Conservation (phyloP, 2,329 filamentous ascomycete genomes). For the Eutypella sp. region DNA sequence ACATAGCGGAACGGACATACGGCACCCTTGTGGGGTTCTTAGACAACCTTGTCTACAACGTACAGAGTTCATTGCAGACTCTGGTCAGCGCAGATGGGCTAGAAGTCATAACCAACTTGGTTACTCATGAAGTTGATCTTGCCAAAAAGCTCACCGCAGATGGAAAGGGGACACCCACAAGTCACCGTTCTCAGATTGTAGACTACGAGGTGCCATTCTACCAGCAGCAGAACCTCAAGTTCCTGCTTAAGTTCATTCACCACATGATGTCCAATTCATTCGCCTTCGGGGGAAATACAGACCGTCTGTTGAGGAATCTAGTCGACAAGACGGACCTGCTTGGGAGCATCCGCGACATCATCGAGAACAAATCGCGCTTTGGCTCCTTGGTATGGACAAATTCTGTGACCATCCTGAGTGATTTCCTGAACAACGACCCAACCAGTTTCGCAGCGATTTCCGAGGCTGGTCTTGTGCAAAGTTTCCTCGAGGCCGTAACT, state of each 20-base stretch:
- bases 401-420: constrained; percentile 83
- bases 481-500: constrained; percentile 78
- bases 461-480: constrained; percentile 85
- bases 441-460: constrained; percentile 95
- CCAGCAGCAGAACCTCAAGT: constrained; percentile 88
- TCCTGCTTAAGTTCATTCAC: constrained; percentile 92
- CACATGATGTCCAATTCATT: constrained; percentile 83
- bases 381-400: constrained; percentile 96
- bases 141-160: constrained; percentile 62
- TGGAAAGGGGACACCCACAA: constrained; percentile 64
- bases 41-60: constrained; percentile 80
- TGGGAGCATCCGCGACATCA: constrained; percentile 71
- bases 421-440: constrained; percentile 97
- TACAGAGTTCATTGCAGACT: constrained; percentile 77
- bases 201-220: constrained; percentile 94
- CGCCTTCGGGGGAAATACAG: constrained; percentile 70
- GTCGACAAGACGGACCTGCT: constrained; percentile 89
- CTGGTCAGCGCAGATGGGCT: constrained; percentile 80
- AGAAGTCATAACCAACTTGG: constrained; percentile 83
- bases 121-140: constrained; percentile 70
- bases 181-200: constrained; percentile 72
- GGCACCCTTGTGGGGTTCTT: constrained; percentile 81
- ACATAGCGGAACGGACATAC: constrained; percentile 76
- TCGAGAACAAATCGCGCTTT: constrained; percentile 73
- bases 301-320: constrained; percentile 83